A percentile compares a stretch with the other conserved stretches of the same genome.
Evolutionary conservation across 176 grass and related monocot genomes (phyloP).

Genomic region (Rhynchospora breviuscula): DNA sequence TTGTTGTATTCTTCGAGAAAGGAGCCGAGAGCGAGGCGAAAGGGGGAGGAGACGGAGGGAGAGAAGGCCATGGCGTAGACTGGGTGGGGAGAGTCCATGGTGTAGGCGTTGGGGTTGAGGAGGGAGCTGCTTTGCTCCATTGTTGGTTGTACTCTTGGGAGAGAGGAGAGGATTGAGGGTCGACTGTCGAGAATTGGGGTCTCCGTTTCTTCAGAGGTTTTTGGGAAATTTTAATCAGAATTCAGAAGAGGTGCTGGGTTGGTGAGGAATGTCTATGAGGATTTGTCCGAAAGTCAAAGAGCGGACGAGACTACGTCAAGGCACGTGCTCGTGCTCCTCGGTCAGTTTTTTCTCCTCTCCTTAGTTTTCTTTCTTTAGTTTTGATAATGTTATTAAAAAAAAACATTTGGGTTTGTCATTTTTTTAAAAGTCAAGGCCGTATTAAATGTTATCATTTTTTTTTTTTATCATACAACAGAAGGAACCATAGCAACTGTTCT

Average conservation of each 20-base stretch:
- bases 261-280: background rate
- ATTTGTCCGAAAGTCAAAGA: constrained; percentile 2
- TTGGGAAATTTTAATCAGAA: background rate
- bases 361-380: too few species aligned
- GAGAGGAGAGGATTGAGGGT: background rate
- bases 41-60: constrained; percentile 32
- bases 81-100: constrained; percentile 73
- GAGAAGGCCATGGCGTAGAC: constrained; percentile 95
- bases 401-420: too few species aligned
- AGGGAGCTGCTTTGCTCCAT: constrained; percentile 18
- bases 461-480: too few species aligned
- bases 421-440: too few species aligned
- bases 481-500: too few species aligned
- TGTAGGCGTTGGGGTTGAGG: constrained; percentile 62
- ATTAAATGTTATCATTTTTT: too few species aligned
- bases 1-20: constrained; percentile 79
- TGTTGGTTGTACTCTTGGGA: background rate
- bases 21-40: constrained; percentile 66
- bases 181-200: background rate
- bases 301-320: background rate
- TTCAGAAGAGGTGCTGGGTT: background rate
- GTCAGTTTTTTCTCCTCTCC: background rate
- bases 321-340: constrained; percentile 3
- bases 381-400: too few species aligned
- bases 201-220: background rate